A percentile compares a stretch with the other conserved stretches of the same genome.
phyloP scores from a whole-genome alignment of 192 early-diverging fungal species.

The Backusella westeae region DNA sequence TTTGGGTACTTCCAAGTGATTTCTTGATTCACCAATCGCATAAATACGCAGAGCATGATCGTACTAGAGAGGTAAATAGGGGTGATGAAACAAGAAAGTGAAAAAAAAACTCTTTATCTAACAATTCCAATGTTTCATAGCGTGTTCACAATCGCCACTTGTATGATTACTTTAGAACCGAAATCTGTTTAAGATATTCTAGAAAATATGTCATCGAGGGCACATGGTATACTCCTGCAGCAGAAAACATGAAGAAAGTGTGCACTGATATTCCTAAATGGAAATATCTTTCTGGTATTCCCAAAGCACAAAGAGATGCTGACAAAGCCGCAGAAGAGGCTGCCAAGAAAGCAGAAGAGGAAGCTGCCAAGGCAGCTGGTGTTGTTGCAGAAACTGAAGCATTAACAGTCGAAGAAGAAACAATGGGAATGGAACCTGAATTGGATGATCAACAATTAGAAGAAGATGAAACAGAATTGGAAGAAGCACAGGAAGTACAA shows the following conservation, averaged over 20 bases:
- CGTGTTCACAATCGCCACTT: conserved; percentile 47
- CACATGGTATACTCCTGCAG: conserved; percentile 30
- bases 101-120: not conserved
- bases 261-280: conserved; percentile 44
- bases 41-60: conserved; percentile 42
- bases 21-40: conserved; percentile 56
- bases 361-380: not conserved
- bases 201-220: conserved; percentile 42
- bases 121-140: conserved; percentile 20
- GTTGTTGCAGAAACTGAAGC: too few relatives aligned
- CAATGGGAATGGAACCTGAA: not conserved
- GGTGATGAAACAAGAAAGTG: not conserved
- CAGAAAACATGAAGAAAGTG: conserved; percentile 38
- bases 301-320: conserved; percentile 8
- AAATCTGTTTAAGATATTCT: conserved; percentile 48
- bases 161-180: conserved; percentile 49
- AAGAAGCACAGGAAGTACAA: not conserved
- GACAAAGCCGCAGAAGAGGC: conserved; percentile 9
- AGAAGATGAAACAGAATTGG: not conserved
- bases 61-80: conserved; percentile 44
- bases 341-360: not conserved
- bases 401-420: not conserved
- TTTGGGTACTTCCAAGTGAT: conserved; percentile 47
- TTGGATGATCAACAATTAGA: not conserved
- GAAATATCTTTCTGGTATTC: conserved; percentile 4